Base-by-base conservation (phyloP, 371 early-diverging fungal species). In the Circinella minor region DNA sequence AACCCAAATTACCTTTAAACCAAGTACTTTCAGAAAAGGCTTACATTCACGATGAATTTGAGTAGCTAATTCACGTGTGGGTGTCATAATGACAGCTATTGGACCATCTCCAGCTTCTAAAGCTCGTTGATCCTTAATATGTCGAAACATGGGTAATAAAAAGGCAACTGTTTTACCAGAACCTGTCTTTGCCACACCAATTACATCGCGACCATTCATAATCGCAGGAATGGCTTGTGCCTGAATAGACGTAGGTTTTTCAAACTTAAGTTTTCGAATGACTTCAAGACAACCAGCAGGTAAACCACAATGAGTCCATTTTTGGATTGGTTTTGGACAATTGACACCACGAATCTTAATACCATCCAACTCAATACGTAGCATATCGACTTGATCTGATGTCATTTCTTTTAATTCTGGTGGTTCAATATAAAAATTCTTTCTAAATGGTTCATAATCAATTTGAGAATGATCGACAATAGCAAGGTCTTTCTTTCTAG, bases 151-250 rank as follows among this genome's bases (percentile, higher is more conserved):
- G 38, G 99, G 99, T 61, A 99, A 77, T 43, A 98, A 77, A 74
- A 98, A 99, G 0, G 98, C 97, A 73, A 99, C 90, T 3, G 99
- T 98, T 85, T 99, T 98, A 51, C 99, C 99, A 63, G 94, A 94
- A 8, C 99, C 99, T 0, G 99, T 99, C 74, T 98, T 99, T n/a
- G 99, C 99, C 36, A 99, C 96, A 34, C 98, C 97, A 78, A 99
- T 96, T 9, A 99, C 94, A 81, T 99, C 98, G 4, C 98, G 91
- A 3, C 99, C 99, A 73, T 92, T 91, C 93, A 98, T 90, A 59
- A 98, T 92, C 0, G 98, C 95, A n/a, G 99, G 99, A 36, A 99
- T 94, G 0, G 96, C 96, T 78, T 99, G 99, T 4, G 94, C 92
- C 80, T 99, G 99, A 71, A 99, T 98, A 0, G 98, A 87, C 0